Evolutionary conservation across 176 grass and related monocot species (phyloP).

Genomic region (Themeda triandra): DNA sequence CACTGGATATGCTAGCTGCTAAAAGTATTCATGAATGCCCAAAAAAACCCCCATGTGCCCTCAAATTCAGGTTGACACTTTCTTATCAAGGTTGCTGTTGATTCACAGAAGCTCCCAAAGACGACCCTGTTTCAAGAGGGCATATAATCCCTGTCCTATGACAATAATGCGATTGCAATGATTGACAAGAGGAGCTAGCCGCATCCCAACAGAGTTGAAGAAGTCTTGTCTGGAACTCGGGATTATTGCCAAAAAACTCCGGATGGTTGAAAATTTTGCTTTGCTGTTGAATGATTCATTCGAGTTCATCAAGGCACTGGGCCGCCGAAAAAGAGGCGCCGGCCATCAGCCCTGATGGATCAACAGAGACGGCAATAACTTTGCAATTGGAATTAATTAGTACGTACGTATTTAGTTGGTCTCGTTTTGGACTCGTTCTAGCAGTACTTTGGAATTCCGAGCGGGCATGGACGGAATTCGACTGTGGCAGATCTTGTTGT

Average conservation of each 20-base stretch:
- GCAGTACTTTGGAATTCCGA: neutral
- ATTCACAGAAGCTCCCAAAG: neutral
- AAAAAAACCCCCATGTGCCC: neutral
- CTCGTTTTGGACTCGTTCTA: neutral
- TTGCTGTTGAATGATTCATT: neutral
- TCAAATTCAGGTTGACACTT: neutral
- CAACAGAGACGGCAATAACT: neutral
- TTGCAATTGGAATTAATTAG: neutral
- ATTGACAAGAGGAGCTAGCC: neutral
- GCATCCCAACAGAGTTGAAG: neutral
- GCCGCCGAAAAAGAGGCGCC: neutral
- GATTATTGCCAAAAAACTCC: too few species aligned
- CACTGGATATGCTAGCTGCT: neutral
- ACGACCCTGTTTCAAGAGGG: neutral
- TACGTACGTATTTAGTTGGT: neutral
- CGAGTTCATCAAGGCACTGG: neutral
- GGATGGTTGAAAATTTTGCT: neutral
- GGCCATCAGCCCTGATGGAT: neutral
- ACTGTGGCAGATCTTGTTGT: too few species aligned
- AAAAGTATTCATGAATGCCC: neutral
- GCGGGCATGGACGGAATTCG: neutral
- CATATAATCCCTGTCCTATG: too few species aligned
- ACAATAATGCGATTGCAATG: neutral
- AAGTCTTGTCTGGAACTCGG: too few species aligned
- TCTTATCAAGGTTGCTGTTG: neutral